phyloP scores from a whole-genome alignment of 805 yeast genomes.

The Metschnikowia santaceciliae region DNA sequence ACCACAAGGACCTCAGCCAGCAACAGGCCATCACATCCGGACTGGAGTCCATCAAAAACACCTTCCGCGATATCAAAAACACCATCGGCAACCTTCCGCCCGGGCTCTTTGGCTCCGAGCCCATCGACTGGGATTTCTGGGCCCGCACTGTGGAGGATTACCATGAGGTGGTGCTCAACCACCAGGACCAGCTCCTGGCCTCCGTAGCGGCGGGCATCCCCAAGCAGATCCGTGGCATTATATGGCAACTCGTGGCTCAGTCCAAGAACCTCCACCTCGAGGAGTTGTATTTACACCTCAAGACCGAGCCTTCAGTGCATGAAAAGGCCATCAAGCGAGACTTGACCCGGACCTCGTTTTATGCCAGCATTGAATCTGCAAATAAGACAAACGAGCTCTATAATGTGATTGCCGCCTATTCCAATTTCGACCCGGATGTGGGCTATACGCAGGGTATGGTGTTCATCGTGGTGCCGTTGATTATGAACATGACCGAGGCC shows the following conservation, averaged over 20 bases:
- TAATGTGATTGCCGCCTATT: constrained; percentile 77
- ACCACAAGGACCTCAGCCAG: constrained; percentile 46
- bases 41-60: constrained; percentile 34
- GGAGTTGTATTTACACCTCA: constrained; percentile 51
- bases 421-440: constrained; percentile 83
- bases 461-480: constrained; percentile 79
- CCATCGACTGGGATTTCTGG: constrained; percentile 86
- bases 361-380: constrained; percentile 50
- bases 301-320: constrained; percentile 52
- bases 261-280: constrained; percentile 65
- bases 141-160: constrained; percentile 75
- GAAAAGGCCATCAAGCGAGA: constrained; percentile 80
- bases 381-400: constrained; percentile 62
- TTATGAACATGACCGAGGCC: constrained; percentile 74
- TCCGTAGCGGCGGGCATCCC: constrained; percentile 77
- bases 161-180: constrained; percentile 56
- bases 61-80: constrained; percentile 45
- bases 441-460: constrained; percentile 99
- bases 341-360: constrained; percentile 79
- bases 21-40: constrained; percentile 44
- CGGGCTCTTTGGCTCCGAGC: constrained; percentile 14
- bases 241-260: constrained; percentile 87
- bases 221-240: constrained; percentile 74
- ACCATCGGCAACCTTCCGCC: constrained; percentile 37
- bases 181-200: constrained; percentile 54